Evolutionary conservation across 768 basidiomycete genomes (phyloP), one percentile per base, ranked within the genome.

Genomic region (Podaxis pistillaris): DNA sequence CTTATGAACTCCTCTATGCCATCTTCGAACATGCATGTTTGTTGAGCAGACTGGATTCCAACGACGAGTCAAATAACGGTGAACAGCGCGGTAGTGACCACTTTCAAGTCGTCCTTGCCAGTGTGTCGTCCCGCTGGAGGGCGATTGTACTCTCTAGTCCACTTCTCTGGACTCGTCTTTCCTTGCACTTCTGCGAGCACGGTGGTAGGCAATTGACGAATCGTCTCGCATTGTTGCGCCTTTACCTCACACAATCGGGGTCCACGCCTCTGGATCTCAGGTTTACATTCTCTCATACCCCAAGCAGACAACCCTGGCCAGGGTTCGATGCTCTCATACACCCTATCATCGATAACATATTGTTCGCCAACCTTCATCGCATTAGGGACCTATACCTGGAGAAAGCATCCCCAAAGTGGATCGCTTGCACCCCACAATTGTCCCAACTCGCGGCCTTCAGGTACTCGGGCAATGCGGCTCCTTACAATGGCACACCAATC

Each of bases 111-210:
- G 40, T 57, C 15, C 56, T 57, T 44, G 38, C 56, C 26, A 5
- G 56, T 26, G 56, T 57, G 15, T 57, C 56, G 13, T 44, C 56
- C 12, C 41, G 24, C 41, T 57, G 41, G 56, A 40, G 56, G n/a
- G 41, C 26, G 24, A 12, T 57, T n/a, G 22, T 57, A 2, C 40
- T 38, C 22, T 26, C 56, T 2, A 57, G 19, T n/a, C 56, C 56
- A 24, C 9, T 46, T 3, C 26, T 57, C 24, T 57, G 41, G 56
- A 15, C 37, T 2, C 7, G 7, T 17, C 24, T 57, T 26, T 46
- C 56, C 26, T 28, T 46, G 17, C 24, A 41, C 11, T 46, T 44
- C 41, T 41, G 26, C 3, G 24, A 44, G 19, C 7, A 57, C 3
- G 17, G 41, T 19, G 5, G 38, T 7, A 57, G 26, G 26, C 56